These are phyloP conservation scores for Calonectria crousiana DNA, from an alignment of 2,329 filamentous ascomycete species.

Conservation along the genomic window DNA sequence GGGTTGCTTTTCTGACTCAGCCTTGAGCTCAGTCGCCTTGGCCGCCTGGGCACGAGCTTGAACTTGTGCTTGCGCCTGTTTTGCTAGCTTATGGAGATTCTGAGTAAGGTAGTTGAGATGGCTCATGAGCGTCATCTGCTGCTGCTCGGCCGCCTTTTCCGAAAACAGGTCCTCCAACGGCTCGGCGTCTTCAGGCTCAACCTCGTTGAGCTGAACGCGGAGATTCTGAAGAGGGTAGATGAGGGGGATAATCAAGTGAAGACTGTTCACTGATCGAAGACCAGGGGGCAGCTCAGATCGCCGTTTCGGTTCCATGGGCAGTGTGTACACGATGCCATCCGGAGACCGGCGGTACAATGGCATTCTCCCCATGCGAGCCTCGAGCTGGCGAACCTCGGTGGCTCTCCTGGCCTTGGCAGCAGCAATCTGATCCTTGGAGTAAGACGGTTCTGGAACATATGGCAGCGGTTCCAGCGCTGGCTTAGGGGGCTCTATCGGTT, in stretches of 20 bases:
- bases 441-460: constrained; percentile 61
- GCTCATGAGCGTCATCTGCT: constrained; percentile 74
- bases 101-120: constrained; percentile 81
- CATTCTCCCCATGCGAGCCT: constrained; percentile 78
- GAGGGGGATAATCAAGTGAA: constrained; percentile 77
- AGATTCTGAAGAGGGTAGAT: constrained; percentile 79
- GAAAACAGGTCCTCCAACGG: constrained; percentile 75
- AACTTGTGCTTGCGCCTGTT: constrained; percentile 54
- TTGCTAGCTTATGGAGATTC: constrained; percentile 77
- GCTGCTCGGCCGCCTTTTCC: constrained; percentile 66
- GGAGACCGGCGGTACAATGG: constrained; percentile 75
- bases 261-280: constrained; percentile 71
- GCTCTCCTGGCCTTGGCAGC: constrained; percentile 74
- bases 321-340: constrained; percentile 77
- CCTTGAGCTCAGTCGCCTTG: constrained; percentile 34
- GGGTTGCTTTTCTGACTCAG: constrained; percentile 25
- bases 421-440: constrained; percentile 69
- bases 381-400: constrained; percentile 77
- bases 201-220: constrained; percentile 74
- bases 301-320: constrained; percentile 77
- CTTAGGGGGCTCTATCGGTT: constrained; percentile 13
- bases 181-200: constrained; percentile 70
- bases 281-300: constrained; percentile 69
- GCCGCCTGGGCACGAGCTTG: constrained; percentile 24
- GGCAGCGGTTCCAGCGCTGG: constrained; percentile 33